Evolutionary conservation across 495 filamentous ascomycete species (phyloP), one percentile per base, ranked within the genome.

Genomic region (Daldinia grandis): DNA sequence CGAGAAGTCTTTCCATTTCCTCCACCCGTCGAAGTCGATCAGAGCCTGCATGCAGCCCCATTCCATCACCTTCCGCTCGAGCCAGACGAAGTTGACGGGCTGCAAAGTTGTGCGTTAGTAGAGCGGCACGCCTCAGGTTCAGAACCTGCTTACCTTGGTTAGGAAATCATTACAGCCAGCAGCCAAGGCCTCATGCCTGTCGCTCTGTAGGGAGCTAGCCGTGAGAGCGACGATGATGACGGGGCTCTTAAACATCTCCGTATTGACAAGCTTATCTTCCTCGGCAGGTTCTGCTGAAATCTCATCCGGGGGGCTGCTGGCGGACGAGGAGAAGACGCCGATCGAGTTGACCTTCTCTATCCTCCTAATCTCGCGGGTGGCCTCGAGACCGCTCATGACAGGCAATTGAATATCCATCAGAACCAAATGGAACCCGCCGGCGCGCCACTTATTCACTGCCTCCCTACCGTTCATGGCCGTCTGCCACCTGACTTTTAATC

Each of bases 1-100:
- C 28, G 87, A 83, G 74, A 89, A 94, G 68, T 93, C 90, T 74
- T 97, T 97, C 95, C 95, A 99, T 79, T 94, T 92, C 47, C 94
- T 89, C 95, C 95, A 99, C 58, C 95, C 95, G 75, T 98, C 95
- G 73, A 94, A 98, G 83, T 99, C 95, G 79, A 99, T 99, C 58
- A 99, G 83, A 19, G 96, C 96, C 84, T 98, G 95, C 91, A 99
- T 98, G 82, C 95, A 99, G 69, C 95, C 95, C 95, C 95, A 99
- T 87, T 99, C 95, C 77, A 95, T 97, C 42, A 98, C 93, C 77
- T 99, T 99, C 42, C 95, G 89, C 74, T 97, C 92, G 14, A 99
- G 86, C 95, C 95, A 99, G 64, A 96, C 94, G 75, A 98, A 98
- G 71, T 95, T 96, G 58, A 99, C 94, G 24, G 95, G 95, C 93